Conservation (phyloP, 345 rosid genomes). For the Aquilaria yunnanensis region DNA sequence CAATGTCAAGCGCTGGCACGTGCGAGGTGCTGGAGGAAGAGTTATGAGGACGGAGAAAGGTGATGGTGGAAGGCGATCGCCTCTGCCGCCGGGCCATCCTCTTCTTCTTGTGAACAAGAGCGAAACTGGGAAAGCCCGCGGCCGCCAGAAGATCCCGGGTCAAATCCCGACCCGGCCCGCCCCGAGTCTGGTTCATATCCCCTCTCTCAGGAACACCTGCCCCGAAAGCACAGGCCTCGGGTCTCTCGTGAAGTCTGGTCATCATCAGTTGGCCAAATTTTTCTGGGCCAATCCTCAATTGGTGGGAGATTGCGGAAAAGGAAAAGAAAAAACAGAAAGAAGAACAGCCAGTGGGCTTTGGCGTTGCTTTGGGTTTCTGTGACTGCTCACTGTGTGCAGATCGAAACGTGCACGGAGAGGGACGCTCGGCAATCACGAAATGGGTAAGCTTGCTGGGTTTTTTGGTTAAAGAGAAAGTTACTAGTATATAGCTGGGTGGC, state of each 20-base stretch:
- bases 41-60: slow-evolving; percentile 17
- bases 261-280: slow-evolving; percentile 33
- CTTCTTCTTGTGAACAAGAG: slow-evolving; percentile 61
- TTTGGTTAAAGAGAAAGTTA: slow-evolving; percentile 28
- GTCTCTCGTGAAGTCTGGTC: slow-evolving; percentile 34
- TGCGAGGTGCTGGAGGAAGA: slow-evolving; percentile 20
- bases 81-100: slow-evolving; percentile 79
- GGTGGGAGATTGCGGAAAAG: slow-evolving; percentile 16
- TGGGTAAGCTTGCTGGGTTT: slow-evolving; percentile 18
- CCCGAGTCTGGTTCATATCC: slow-evolving; percentile 13
- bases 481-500: background rate
- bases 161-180: slow-evolving; percentile 37
- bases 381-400: slow-evolving; percentile 46
- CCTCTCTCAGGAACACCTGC: slow-evolving; percentile 38
- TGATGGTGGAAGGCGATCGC: slow-evolving; percentile 55
- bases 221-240: slow-evolving; percentile 51
- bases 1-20: slow-evolving; percentile 29
- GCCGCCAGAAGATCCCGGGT: slow-evolving; percentile 37
- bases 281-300: slow-evolving; percentile 13
- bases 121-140: slow-evolving; percentile 31
- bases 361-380: slow-evolving; percentile 26
- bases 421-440: slow-evolving; percentile 81
- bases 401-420: slow-evolving; percentile 43
- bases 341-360: too few relatives aligned
- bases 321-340: slow-evolving; percentile 16